Conservation (phyloP, 768 basidiomycete genomes). For the Tubosaeta brunneosetosa region DNA sequence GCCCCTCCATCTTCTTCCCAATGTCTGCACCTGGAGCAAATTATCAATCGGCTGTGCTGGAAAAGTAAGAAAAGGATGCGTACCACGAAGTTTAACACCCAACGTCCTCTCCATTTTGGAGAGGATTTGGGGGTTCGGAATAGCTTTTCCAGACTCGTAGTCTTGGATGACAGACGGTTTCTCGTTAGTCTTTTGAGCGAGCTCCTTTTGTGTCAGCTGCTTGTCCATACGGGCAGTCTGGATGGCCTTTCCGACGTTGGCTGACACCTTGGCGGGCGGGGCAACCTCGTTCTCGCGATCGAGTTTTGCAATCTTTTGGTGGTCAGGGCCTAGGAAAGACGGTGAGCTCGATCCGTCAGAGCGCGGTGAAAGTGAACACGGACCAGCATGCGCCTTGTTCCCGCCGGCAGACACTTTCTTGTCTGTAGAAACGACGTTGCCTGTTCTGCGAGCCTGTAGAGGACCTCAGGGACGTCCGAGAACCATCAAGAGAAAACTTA, state of each 20-base stretch:
- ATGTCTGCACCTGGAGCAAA: conserved; percentile 59
- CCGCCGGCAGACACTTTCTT: conserved; percentile 60
- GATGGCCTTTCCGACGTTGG: conserved; percentile 77
- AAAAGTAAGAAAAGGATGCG: conserved; percentile 19
- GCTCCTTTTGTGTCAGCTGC: conserved; percentile 84
- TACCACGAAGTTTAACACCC: conserved; percentile 86
- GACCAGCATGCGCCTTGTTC: conserved; percentile 79
- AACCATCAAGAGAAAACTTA: conserved; percentile 30
- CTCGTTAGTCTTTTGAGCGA: conserved; percentile 91
- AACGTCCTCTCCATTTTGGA: conserved; percentile 83
- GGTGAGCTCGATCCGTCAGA: neutral
- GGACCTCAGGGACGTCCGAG: conserved; percentile 5
- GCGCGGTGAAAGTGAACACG: conserved; percentile 10
- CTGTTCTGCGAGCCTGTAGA: conserved; percentile 64
- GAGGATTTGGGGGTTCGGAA: conserved; percentile 83
- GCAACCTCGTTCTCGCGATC: conserved; percentile 95
- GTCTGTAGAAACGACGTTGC: conserved; percentile 77
- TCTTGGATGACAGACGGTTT: conserved; percentile 86
- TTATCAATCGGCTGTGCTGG: conserved; percentile 1
- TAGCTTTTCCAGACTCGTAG: conserved; percentile 83
- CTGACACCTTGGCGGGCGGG: conserved; percentile 75
- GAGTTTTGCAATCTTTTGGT: conserved; percentile 89
- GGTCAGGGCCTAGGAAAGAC: conserved; percentile 69
- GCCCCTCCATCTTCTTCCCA: conserved; percentile 80
- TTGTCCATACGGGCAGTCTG: conserved; percentile 73